These are phyloP conservation scores for Aureobasidium namibiae DNA, from an alignment of 2,329 filamentous ascomycete species.

Conservation along the genomic window DNA sequence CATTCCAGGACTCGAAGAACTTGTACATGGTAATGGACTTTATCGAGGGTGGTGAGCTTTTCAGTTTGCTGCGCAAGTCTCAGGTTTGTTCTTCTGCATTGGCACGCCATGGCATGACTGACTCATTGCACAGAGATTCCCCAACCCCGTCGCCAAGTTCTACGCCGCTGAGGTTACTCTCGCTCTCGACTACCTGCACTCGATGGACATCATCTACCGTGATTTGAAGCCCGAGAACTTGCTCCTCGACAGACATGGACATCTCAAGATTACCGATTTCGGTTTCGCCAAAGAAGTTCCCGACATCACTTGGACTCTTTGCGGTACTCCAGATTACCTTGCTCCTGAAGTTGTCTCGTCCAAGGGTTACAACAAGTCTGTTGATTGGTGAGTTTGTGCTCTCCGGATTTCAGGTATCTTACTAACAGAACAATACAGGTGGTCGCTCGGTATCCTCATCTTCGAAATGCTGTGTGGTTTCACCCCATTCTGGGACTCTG, in stretches of 20 bases:
- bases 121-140: slow-evolving; percentile 65
- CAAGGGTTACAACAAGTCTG: slow-evolving; percentile 99
- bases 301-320: slow-evolving; percentile 98
- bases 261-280: slow-evolving; percentile 96
- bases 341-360: slow-evolving; percentile 98
- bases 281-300: slow-evolving; percentile 97
- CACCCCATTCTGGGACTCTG: slow-evolving; percentile 97
- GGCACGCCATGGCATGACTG: slow-evolving; percentile 13
- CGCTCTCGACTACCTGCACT: slow-evolving; percentile 89
- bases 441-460: slow-evolving; percentile 95
- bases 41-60: slow-evolving; percentile 95
- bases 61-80: slow-evolving; percentile 89
- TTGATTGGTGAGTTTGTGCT: slow-evolving; percentile 73
- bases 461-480: slow-evolving; percentile 99
- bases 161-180: slow-evolving; percentile 96
- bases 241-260: slow-evolving; percentile 82
- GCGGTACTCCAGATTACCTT: slow-evolving; percentile 93
- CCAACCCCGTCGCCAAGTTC: slow-evolving; percentile 97
- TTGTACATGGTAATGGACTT: slow-evolving; percentile 99
- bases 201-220: slow-evolving; percentile 93
- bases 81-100: slow-evolving; percentile 50
- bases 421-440: slow-evolving; percentile 53
- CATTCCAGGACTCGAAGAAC: slow-evolving; percentile 91
- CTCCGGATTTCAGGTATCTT: neutral
- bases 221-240: slow-evolving; percentile 95